Evolutionary conservation across 345 rosid genomes (phyloP).

Genomic region (Noccaea caerulescens): DNA sequence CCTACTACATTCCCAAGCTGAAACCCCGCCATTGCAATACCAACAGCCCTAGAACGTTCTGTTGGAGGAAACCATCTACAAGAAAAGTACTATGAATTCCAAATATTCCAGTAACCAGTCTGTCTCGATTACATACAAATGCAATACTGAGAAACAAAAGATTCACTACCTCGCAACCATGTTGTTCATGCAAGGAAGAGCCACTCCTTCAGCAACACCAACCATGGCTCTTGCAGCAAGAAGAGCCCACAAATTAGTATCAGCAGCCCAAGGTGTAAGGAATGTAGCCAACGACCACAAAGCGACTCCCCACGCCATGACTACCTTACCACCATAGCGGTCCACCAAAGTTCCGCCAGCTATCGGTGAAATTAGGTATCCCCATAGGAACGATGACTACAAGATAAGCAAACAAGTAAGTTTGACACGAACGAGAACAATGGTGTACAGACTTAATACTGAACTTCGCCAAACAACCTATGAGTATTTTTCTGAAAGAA

Average conservation of each 20-base stretch:
- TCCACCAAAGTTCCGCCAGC: constrained; percentile 94
- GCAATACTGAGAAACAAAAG: constrained; percentile 19
- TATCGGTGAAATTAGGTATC: constrained; percentile 90
- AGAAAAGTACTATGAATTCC: constrained; percentile 39
- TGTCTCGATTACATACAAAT: constrained; percentile 26
- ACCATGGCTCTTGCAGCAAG: constrained; percentile 76
- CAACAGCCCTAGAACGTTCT: constrained; percentile 93
- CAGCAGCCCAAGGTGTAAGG: constrained; percentile 98
- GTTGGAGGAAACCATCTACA: constrained; percentile 96
- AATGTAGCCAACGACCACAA: constrained; percentile 94
- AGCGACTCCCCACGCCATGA: constrained; percentile 95
- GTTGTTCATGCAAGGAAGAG: constrained; percentile 99
- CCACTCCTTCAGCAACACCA: constrained; percentile 97
- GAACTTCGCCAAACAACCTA: not conserved
- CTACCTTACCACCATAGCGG: constrained; percentile 86
- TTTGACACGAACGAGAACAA: constrained; percentile 15
- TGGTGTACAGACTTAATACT: not conserved
- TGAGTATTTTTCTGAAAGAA: not conserved
- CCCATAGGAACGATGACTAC: constrained; percentile 97
- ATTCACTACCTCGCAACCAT: constrained; percentile 82
- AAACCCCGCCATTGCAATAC: constrained; percentile 96
- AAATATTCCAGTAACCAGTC: constrained; percentile 8
- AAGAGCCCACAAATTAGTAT: constrained; percentile 68
- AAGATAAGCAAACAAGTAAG: constrained; percentile 32
- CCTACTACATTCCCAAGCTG: constrained; percentile 93